Evolutionary conservation across 1,284 basidiomycete species (phyloP).

Genomic region (Ceratobasidium sp.): DNA sequence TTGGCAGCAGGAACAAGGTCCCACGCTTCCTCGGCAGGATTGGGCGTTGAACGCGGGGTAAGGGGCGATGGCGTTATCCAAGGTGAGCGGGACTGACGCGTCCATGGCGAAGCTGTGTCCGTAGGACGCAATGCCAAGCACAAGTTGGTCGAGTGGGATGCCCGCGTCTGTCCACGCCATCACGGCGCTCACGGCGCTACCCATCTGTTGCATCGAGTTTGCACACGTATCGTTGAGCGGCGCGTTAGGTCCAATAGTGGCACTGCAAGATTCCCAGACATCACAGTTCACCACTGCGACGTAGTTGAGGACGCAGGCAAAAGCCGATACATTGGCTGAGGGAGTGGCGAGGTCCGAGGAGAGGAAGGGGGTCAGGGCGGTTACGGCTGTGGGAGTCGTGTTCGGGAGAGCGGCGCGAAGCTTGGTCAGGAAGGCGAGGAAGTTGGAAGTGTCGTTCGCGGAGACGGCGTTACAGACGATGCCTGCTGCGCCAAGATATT

Average conservation of each 20-base stretch:
- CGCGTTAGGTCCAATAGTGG: conserved; percentile 64
- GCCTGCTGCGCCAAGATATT: conserved; percentile 62
- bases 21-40: conserved; percentile 71
- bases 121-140: conserved; percentile 63
- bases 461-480: conserved; percentile 59
- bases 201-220: conserved; percentile 54
- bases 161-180: conserved; percentile 62
- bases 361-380: conserved; percentile 62
- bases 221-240: conserved; percentile 62
- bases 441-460: conserved; percentile 60
- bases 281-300: conserved; percentile 69
- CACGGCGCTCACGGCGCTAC: conserved; percentile 55
- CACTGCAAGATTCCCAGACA: conserved; percentile 59
- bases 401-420: conserved; percentile 59
- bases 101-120: conserved; percentile 15
- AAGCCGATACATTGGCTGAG: conserved; percentile 60
- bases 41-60: conserved; percentile 67
- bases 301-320: conserved; percentile 63
- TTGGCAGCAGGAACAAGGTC: conserved; percentile 60
- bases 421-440: conserved; percentile 59
- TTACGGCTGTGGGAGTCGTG: conserved; percentile 61
- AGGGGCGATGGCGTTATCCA: background rate
- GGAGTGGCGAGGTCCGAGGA: conserved; percentile 57
- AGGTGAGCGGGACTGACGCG: background rate
- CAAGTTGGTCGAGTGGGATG: conserved; percentile 64